Evolutionary conservation across 495 filamentous ascomycete genomes (phyloP).

Genomic region (Neurospora tetrasperma): DNA sequence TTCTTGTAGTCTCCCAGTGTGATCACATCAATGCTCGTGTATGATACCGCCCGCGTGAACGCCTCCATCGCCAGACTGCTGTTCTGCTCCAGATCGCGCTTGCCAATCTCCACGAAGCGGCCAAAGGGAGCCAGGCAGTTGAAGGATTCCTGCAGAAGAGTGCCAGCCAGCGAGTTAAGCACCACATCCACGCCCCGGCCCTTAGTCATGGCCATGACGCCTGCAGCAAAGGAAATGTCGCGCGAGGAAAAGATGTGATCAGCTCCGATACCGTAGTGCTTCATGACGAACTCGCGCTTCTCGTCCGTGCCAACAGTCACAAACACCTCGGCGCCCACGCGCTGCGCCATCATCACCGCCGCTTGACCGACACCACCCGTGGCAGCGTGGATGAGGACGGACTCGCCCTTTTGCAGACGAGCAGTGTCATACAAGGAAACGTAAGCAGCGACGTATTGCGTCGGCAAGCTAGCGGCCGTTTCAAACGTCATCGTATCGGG

Average conservation of each 20-base stretch:
- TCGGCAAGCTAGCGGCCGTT: slow-evolving; percentile 40
- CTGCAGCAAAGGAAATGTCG: slow-evolving; percentile 30
- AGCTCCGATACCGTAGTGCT: slow-evolving; percentile 37
- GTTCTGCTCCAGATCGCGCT: slow-evolving; percentile 28
- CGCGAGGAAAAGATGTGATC: slow-evolving; percentile 44
- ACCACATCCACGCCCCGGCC: slow-evolving; percentile 48
- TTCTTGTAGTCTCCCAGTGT: slow-evolving; percentile 16
- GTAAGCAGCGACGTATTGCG: slow-evolving; percentile 44
- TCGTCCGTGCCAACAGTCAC: slow-evolving; percentile 41
- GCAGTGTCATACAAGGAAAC: slow-evolving; percentile 34
- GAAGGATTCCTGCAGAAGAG: slow-evolving; percentile 42
- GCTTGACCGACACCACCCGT: slow-evolving; percentile 49
- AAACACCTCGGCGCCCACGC: slow-evolving; percentile 44
- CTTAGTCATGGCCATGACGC: slow-evolving; percentile 35
- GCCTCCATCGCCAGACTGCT: slow-evolving; percentile 30
- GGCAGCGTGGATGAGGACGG: slow-evolving; percentile 49
- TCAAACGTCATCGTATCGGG: slow-evolving; percentile 38
- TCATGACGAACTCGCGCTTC: slow-evolving; percentile 35
- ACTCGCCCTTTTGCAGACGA: slow-evolving; percentile 36
- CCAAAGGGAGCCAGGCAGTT: slow-evolving; percentile 46
- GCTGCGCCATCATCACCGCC: slow-evolving; percentile 42
- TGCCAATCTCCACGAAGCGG: slow-evolving; percentile 48
- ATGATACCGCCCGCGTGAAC: slow-evolving; percentile 27
- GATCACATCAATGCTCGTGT: slow-evolving; percentile 23
- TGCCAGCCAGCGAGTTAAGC: slow-evolving; percentile 48